phyloP scores from a whole-genome alignment of 2,329 filamentous ascomycete genomes.

The Mollisiaceae sp. region DNA sequence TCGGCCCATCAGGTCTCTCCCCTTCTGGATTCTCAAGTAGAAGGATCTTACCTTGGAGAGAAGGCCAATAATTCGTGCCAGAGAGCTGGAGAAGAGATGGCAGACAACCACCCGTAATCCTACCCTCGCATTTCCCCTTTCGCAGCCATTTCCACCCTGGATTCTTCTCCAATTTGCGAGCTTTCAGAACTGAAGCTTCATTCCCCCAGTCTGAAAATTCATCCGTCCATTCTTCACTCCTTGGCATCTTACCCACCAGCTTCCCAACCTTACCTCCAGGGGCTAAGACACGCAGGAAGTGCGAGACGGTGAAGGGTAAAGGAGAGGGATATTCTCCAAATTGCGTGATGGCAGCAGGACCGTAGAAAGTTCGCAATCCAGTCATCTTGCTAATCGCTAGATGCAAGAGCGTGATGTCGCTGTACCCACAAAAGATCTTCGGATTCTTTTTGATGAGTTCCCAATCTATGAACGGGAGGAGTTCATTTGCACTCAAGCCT shows the following conservation, averaged over 20 bases:
- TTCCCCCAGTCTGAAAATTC: not conserved
- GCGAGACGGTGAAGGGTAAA: slow-evolving; percentile 28
- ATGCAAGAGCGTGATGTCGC: slow-evolving; percentile 41
- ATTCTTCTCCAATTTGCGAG: not conserved
- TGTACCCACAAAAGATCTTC: slow-evolving; percentile 44
- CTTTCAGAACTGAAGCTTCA: not conserved
- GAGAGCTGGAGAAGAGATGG: not conserved
- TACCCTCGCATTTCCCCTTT: not conserved
- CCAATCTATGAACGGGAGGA: slow-evolving; percentile 40
- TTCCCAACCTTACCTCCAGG: not conserved
- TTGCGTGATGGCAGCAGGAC: slow-evolving; percentile 36
- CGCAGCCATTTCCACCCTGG: not conserved
- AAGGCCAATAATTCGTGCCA: slow-evolving; percentile 10
- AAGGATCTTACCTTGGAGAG: slow-evolving; percentile 17
- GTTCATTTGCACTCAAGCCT: slow-evolving; percentile 36
- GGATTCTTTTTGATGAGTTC: slow-evolving; percentile 38
- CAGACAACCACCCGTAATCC: not conserved
- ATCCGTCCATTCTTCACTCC: not conserved
- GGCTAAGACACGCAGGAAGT: slow-evolving; percentile 32
- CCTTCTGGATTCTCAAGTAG: slow-evolving; percentile 20
- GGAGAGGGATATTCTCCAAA: slow-evolving; percentile 36
- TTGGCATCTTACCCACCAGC: slow-evolving; percentile 12
- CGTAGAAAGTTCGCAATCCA: slow-evolving; percentile 41
- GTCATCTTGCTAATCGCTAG: slow-evolving; percentile 34
- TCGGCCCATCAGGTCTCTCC: slow-evolving; percentile 5